Evolutionary conservation across 805 yeast species (phyloP), one percentile per base, ranked within the genome.

Genomic region (Scheffersomyces coipomensis): DNA sequence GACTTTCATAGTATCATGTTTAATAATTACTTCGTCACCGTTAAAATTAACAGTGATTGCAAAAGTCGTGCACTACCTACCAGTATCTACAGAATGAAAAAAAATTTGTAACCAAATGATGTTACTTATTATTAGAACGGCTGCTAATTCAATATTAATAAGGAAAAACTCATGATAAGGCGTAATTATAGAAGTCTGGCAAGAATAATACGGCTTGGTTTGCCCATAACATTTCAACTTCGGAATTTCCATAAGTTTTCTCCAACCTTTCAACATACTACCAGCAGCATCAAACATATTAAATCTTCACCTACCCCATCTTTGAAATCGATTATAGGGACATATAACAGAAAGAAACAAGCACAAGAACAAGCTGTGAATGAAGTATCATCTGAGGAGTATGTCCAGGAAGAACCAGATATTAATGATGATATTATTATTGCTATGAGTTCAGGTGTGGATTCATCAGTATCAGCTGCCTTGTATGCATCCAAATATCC

Each of bases 361-460:
- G 18, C 8, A 13, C 7, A 4, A 13, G 30, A 27, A 6, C 30
- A 27, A 13, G 30, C 18, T 4, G 18, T 15, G 5, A 27, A 27
- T 27, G 30, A 27, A 13, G 7, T 27, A 13, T 5, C 36, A 11
- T 34, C 40, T 4, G 16, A 15, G 2, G 43, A 37, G 5, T 62
- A 61, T 39, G 32, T 42, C 2, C 88, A 72, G 55, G 58, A 53
- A 4, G 44, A 49, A 15, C 91, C 91, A 0, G 45, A 49, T 0
- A 47, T 46, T 8, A 58, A 70, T 23, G 96, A 87, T 51, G 78
- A 74, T 38, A 76, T 91, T 17, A 65, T 85, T 16, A 79, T 93
- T 4, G 97, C 98, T 6, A 87, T 93, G 96, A 88, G 97, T 1
- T 86, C 96, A 0, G 99, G 99, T 0, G 98, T 93, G 1, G 99